Conservation (phyloP, 2,329 filamentous ascomycete genomes). For the Calonectria multiphialidica region DNA sequence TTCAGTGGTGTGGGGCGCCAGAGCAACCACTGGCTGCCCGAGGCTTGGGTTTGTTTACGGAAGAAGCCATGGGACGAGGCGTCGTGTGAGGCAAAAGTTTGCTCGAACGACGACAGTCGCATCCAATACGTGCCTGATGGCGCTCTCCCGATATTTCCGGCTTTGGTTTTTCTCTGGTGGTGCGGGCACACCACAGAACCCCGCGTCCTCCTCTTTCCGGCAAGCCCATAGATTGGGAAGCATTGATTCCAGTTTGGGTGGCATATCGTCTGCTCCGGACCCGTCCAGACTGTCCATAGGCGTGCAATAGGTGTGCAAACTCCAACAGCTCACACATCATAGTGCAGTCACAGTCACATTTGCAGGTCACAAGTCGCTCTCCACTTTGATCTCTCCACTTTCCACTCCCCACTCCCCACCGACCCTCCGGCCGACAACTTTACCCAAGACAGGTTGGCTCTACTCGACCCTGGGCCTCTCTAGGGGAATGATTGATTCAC, state of each 20-base stretch:
- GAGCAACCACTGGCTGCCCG: neutral
- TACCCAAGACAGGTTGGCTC: conserved; percentile 18
- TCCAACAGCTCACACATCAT: conserved; percentile 9
- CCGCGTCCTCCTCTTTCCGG: neutral
- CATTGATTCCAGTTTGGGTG: neutral
- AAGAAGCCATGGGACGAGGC: neutral
- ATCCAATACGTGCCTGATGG: conserved; percentile 1
- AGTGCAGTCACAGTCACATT: conserved; percentile 17
- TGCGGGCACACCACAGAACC: neutral
- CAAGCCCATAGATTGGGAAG: neutral
- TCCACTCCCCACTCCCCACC: conserved; percentile 19
- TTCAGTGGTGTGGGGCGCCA: conserved; percentile 5
- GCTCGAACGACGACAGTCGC: neutral
- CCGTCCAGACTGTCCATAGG: neutral
- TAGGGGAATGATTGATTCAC: conserved; percentile 41
- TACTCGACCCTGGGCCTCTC: conserved; percentile 18
- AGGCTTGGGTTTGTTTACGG: conserved; percentile 3
- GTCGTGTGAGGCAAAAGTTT: conserved; percentile 5
- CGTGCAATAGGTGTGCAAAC: neutral
- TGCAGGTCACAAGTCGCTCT: conserved; percentile 15
- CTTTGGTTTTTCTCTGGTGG: neutral
- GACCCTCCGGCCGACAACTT: conserved; percentile 18
- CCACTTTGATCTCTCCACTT: conserved; percentile 24
- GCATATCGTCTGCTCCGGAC: neutral
- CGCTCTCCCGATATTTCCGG: neutral